Evolutionary conservation across 768 basidiomycete species (phyloP), one percentile per base, ranked within the genome.

Genomic region (Glaciozyma antarctica): DNA sequence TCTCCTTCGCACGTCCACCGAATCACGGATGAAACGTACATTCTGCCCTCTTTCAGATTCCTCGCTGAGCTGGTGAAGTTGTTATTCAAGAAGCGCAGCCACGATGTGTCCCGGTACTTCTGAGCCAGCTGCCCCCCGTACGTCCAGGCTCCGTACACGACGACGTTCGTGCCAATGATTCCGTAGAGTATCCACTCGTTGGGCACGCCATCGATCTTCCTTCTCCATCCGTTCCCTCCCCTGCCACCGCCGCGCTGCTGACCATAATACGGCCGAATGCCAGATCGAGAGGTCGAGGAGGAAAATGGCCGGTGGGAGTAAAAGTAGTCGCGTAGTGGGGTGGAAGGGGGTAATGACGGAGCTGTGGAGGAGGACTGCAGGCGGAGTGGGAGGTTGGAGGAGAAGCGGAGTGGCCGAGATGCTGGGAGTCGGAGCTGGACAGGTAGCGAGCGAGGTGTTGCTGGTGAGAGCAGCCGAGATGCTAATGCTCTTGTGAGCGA

Each of bases 31-130:
- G 17, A 22, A 32, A 62, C 84, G 34, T 66, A 88, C 86, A 86
- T 71, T 76, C 88, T 81, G n/a, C 88, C 88, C 15, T 79, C 72
- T 1, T 76, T 73, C 15, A 89, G 71, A 75, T 88, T 89, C 22
- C 77, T 73, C 81, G 82, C 81, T 72, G 81, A 83, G 52, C 79
- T 78, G 22, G 80, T 80, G 70, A 91, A 89, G 75, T 90, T 84
- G 34, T 85, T 65, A 17, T 75, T 66, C 81, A 90, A 82, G 80
- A 80, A 82, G 15, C 72, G 65, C 43, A 76, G 75, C 60, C 79
- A 76, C 51, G 70, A 72, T 0, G 75, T 75, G 73, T 81, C 81
- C 51, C 80, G 13, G 52, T 63, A 69, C 5, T 62, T 58, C 16
- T 26, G 43, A 0, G 51, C 55, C 49, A 69, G 49, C 45, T 63